phyloP scores from a whole-genome alignment of 371 early-diverging fungal genomes.

The Batkoa obscura region DNA sequence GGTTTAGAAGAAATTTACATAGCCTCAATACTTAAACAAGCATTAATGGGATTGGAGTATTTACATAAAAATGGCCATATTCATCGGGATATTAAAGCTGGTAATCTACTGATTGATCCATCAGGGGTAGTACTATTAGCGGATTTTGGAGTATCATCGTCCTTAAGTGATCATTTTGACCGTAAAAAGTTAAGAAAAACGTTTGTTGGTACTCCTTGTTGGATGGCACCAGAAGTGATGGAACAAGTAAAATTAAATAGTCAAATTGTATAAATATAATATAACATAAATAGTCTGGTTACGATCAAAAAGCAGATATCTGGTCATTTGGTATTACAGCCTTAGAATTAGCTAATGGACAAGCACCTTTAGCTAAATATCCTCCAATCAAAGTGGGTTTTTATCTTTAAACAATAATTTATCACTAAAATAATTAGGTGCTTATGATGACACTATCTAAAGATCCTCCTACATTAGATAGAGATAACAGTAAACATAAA shows the following conservation, averaged over 20 bases:
- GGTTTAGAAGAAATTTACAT: conserved; percentile 68
- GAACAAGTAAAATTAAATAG: conserved; percentile 13
- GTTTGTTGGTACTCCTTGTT: conserved; percentile 83
- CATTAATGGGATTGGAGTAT: conserved; percentile 65
- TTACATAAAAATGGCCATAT: conserved; percentile 74
- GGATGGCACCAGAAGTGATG: conserved; percentile 74
- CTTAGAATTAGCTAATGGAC: conserved; percentile 75
- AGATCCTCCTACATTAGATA: conserved; percentile 70
- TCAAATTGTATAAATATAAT: background rate
- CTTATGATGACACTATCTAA: conserved; percentile 75
- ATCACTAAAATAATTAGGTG: conserved; percentile 25
- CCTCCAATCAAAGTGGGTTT: conserved; percentile 61
- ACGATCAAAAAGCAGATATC: conserved; percentile 80
- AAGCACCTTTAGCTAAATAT: conserved; percentile 80
- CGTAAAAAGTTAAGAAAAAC: conserved; percentile 57
- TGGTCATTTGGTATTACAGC: conserved; percentile 89
- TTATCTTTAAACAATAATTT: background rate
- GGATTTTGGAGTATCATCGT: conserved; percentile 79
- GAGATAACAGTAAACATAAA: conserved; percentile 48
- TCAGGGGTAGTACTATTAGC: conserved; percentile 67
- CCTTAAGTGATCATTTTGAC: conserved; percentile 58
- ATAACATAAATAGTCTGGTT: conserved; percentile 28
- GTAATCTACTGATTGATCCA: conserved; percentile 67
- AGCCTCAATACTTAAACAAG: conserved; percentile 71
- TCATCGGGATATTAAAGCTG: conserved; percentile 83